Evolutionary conservation across 306 rosid species (phyloP).

Genomic region (Rosa lucieae): DNA sequence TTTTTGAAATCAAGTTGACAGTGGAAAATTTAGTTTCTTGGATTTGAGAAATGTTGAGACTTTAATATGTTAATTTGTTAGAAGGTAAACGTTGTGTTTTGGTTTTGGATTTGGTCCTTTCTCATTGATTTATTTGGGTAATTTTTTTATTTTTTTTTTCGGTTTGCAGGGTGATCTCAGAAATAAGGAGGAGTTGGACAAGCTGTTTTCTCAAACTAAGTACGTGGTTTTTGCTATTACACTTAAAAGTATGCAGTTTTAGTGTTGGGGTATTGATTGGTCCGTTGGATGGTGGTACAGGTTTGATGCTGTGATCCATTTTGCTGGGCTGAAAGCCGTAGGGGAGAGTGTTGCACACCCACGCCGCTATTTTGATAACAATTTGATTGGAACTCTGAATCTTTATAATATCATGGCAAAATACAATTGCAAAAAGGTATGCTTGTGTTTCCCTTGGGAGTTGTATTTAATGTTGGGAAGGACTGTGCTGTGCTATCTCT

Average conservation of each 20-base stretch:
- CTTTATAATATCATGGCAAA: constrained; percentile 82
- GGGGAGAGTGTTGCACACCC: constrained; percentile 83
- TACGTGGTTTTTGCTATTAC: constrained; percentile 11
- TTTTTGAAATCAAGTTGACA: neutral
- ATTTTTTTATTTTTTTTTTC: neutral
- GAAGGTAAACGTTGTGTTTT: neutral
- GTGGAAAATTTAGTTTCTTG: neutral
- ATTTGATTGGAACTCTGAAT: constrained; percentile 78
- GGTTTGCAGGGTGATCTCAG: constrained; percentile 70
- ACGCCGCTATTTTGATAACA: constrained; percentile 64
- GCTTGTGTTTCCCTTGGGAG: neutral
- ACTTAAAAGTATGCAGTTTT: neutral
- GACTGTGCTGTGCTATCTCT: too few species aligned
- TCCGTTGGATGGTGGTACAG: constrained; percentile 32
- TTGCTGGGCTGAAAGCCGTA: constrained; percentile 89
- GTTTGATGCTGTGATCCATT: constrained; percentile 90
- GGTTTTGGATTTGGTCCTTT: neutral
- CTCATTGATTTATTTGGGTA: neutral
- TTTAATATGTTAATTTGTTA: neutral
- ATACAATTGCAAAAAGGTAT: constrained; percentile 75
- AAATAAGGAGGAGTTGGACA: constrained; percentile 74
- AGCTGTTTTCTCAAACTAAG: constrained; percentile 62
- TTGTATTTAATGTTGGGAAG: too few species aligned
- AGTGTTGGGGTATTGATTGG: neutral
- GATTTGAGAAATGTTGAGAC: neutral